These are phyloP conservation scores for Posidonia oceanica DNA, from an alignment of 116 monocot genomes.

Conservation along the genomic window DNA sequence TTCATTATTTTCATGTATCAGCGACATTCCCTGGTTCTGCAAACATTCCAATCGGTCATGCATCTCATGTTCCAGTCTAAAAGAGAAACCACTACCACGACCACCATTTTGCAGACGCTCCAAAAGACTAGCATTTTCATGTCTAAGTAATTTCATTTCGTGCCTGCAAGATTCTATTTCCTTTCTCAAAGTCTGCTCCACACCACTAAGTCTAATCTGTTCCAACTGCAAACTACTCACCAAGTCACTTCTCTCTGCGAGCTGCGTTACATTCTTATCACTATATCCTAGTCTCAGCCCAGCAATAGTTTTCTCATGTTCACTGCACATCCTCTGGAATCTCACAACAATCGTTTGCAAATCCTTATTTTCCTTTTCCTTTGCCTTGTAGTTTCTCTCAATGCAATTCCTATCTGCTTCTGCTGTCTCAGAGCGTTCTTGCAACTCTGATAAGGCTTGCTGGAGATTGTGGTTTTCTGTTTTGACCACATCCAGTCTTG, in stretches of 20 bases:
- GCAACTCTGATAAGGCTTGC: slow-evolving; percentile 27
- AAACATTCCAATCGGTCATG: slow-evolving; percentile 34
- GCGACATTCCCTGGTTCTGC: slow-evolving; percentile 38
- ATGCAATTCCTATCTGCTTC: slow-evolving; percentile 39
- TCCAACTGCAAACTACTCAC: slow-evolving; percentile 45
- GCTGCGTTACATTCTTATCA: slow-evolving; percentile 29
- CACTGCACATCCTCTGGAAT: slow-evolving; percentile 45
- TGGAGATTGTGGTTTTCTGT: slow-evolving; percentile 41
- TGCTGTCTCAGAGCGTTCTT: slow-evolving; percentile 26
- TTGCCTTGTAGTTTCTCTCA: slow-evolving; percentile 33
- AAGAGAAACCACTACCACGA: slow-evolving; percentile 15
- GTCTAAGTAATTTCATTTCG: slow-evolving; percentile 44
- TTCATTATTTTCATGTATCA: slow-evolving; percentile 39
- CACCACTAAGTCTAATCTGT: slow-evolving; percentile 54
- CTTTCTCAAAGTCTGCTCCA: slow-evolving; percentile 66
- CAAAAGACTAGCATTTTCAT: slow-evolving; percentile 50
- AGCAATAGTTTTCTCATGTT: slow-evolving; percentile 76
- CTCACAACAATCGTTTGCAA: slow-evolving; percentile 40
- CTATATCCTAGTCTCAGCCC: slow-evolving; percentile 50
- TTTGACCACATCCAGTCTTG: slow-evolving; percentile 35
- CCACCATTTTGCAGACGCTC: slow-evolving; percentile 31
- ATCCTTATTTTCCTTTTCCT: slow-evolving; percentile 52
- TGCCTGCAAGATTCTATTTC: slow-evolving; percentile 52
- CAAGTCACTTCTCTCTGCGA: slow-evolving; percentile 17
- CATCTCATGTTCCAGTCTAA: slow-evolving; percentile 55